These are phyloP conservation scores for Persicaria tinctoria DNA, from an alignment of 148 eudicot species.

Conservation along the genomic window DNA sequence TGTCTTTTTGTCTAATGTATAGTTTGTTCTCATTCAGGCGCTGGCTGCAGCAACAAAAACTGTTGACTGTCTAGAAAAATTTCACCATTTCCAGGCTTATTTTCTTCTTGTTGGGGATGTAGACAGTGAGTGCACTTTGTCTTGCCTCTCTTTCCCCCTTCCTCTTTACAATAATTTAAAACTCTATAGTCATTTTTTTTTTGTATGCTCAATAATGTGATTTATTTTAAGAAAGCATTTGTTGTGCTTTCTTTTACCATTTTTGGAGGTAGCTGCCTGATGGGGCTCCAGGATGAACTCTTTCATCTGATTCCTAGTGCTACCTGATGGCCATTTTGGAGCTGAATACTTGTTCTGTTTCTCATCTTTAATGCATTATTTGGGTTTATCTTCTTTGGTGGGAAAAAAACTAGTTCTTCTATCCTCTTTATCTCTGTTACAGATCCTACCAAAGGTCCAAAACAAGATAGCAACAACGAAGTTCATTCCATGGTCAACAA, in stretches of 20 bases:
- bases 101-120: slow-evolving; percentile 50
- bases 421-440: slow-evolving; percentile 12
- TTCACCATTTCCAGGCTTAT: slow-evolving; percentile 92
- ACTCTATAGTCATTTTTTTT: not conserved
- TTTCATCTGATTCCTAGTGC: too few species aligned
- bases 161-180: not conserved
- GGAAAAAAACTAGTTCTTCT: too few species aligned
- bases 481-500: slow-evolving; percentile 72
- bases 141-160: not conserved
- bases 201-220: not conserved
- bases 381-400: not conserved
- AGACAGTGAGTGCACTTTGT: too few species aligned
- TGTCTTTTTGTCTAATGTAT: not conserved
- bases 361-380: not conserved
- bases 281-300: too few species aligned
- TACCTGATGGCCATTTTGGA: not conserved
- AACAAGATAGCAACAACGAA: slow-evolving; percentile 59
- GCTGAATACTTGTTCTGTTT: not conserved
- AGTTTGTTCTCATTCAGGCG: slow-evolving; percentile 49
- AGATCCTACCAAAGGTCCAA: slow-evolving; percentile 59
- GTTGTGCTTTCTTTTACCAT: too few species aligned
- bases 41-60: slow-evolving; percentile 98
- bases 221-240: not conserved
- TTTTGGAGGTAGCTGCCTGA: too few species aligned
- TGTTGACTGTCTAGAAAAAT: slow-evolving; percentile 74